Percentiles rank a stretch among this genome's conserved stretches.
Evolutionary conservation across 2,329 filamentous ascomycete genomes (phyloP).

Genomic region (Diaporthe eres): DNA sequence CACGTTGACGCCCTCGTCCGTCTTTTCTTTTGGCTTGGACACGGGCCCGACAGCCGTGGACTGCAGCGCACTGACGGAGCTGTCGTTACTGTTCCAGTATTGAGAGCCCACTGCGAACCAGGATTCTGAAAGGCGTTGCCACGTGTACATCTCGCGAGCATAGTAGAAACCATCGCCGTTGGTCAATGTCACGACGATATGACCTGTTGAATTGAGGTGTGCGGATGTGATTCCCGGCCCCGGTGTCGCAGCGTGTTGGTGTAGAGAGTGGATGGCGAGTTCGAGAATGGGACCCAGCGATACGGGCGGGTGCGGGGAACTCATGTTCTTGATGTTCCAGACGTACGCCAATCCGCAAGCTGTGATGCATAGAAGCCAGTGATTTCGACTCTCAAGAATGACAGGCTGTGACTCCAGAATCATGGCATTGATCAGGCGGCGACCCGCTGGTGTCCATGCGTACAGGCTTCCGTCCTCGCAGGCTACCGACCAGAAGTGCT

Average conservation of each 20-base stretch:
- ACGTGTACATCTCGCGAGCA: slow-evolving; percentile 85
- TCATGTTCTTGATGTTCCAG: slow-evolving; percentile 90
- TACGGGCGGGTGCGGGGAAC: slow-evolving; percentile 88
- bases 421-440: slow-evolving; percentile 86
- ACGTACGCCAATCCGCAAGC: slow-evolving; percentile 91
- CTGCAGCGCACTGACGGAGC: slow-evolving; percentile 85
- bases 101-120: slow-evolving; percentile 99
- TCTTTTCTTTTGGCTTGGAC: slow-evolving; percentile 62
- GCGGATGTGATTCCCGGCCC: slow-evolving; percentile 92
- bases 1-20: slow-evolving; percentile 68
- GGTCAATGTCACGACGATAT: slow-evolving; percentile 89
- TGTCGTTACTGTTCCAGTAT: slow-evolving; percentile 99
- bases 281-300: slow-evolving; percentile 92
- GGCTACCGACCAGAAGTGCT: slow-evolving; percentile 90
- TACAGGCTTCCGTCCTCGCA: slow-evolving; percentile 94
- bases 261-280: slow-evolving; percentile 83
- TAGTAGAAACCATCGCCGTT: slow-evolving; percentile 97
- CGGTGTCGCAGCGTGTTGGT: slow-evolving; percentile 79
- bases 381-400: slow-evolving; percentile 89
- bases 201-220: slow-evolving; percentile 88
- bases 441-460: slow-evolving; percentile 92
- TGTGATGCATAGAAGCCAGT: slow-evolving; percentile 91
- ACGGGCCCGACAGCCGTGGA: slow-evolving; percentile 76
- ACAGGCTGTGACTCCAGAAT: slow-evolving; percentile 94
- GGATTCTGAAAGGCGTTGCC: slow-evolving; percentile 95